Conservation (phyloP, 2,329 filamentous ascomycete species). For the Cladophialophora bantiana region DNA sequence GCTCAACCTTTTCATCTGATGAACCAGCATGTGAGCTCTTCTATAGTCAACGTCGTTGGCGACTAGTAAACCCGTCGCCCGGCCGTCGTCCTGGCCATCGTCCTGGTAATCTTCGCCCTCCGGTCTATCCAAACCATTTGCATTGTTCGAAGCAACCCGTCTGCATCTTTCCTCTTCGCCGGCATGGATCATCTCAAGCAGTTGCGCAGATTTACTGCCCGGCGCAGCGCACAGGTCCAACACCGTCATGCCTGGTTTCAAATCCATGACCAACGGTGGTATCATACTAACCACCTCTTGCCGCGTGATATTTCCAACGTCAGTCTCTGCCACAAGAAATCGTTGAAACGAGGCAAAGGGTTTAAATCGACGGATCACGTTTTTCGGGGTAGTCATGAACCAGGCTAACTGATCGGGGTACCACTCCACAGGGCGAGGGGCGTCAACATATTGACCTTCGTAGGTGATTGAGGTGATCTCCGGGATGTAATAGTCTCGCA, state of each 20-base stretch:
- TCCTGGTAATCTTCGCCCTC: constrained; percentile 67
- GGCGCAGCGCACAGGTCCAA: constrained; percentile 96
- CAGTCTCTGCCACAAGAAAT: constrained; percentile 96
- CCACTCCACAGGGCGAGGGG: constrained; percentile 84
- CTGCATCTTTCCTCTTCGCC: constrained; percentile 88
- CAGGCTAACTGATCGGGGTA: constrained; percentile 95
- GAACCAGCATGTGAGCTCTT: constrained; percentile 94
- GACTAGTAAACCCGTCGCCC: constrained; percentile 88
- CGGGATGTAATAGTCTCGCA: constrained; percentile 88
- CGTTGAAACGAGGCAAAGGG: constrained; percentile 97
- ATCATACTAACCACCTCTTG: constrained; percentile 99
- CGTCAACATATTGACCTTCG: constrained; percentile 81
- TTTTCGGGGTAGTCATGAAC: constrained; percentile 98
- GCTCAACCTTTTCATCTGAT: constrained; percentile 95
- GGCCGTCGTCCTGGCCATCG: constrained; percentile 81
- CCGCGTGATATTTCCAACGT: constrained; percentile 94
- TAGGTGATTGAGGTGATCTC: constrained; percentile 84
- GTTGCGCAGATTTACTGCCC: constrained; percentile 93
- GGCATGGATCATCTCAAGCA: constrained; percentile 90
- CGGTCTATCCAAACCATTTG: constrained; percentile 65
- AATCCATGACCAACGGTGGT: constrained; percentile 88
- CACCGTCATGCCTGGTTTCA: constrained; percentile 89
- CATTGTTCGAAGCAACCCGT: constrained; percentile 71
- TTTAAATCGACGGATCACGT: constrained; percentile 89
- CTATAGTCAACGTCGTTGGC: constrained; percentile 98